Base-by-base conservation (phyloP, 2,329 filamentous ascomycete species). In the Arthrobotrys iridis region DNA sequence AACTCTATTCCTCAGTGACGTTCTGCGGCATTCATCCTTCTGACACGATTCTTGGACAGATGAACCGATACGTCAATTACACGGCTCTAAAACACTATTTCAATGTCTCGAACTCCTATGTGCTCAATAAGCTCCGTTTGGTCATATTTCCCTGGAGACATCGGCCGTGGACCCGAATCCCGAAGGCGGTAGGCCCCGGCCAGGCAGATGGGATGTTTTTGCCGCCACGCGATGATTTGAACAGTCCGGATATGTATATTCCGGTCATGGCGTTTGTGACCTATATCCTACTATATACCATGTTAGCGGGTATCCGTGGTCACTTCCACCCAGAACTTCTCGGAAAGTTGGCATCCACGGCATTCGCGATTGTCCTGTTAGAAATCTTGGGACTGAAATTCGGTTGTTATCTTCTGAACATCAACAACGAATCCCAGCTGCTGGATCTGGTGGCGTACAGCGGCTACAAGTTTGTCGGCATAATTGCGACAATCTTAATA, bases 231-330 rank as follows among this genome's bases (percentile, higher is more conserved):
- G 94, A 99, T 82, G 95, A 99, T 81, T 86, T 98, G 83, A 99
- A 99, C 84, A 96, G 93, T 78, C 95, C 96, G 13, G 95, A 99
- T 83, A 98, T 99, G 93, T 99, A 99, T 84, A 99, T 99, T 80
- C 93, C 93, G 72, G 91, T 96, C 80, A 99, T 99, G 95, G 94
- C 95, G 0, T 86, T 99, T 62, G 93, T 98, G 50, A 99, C 95
- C 22, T 99, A 99, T 83, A 96, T 99, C 78, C 90, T 99, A 33
- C 87, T 99, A 8, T 96, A 92, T 3, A 95, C 94, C 0, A 86
- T 98, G 43, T 86, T 99, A 65, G 94, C 94, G 6, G 95, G 95
- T 45, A 86, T 99, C 46, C 88, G 92, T 60, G 94, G 95, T 26
- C 89, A 93, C 78, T 99, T 99, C 84, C 91, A 97, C 81, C 96